Conservation (phyloP, 768 basidiomycete genomes). For the Termitomyces sp. region DNA sequence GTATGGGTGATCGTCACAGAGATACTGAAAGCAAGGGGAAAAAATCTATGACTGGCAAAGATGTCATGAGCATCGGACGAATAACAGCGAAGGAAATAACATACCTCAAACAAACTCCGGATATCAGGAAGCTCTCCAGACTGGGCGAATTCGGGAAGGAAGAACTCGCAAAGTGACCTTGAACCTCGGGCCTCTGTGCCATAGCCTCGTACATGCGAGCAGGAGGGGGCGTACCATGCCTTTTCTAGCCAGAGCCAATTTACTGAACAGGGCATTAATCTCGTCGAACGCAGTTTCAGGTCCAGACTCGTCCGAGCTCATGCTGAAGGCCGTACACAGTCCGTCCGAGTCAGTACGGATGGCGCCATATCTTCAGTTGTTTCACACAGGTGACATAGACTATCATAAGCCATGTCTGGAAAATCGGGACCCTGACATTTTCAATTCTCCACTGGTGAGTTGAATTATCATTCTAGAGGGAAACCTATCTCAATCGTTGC, state of each 20-base stretch:
- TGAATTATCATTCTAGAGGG: no score
- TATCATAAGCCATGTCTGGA: no score
- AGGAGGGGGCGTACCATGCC: conserved; percentile 12
- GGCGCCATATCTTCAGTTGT: no score
- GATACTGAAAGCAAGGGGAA: conserved; percentile 1
- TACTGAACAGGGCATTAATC: conserved; percentile 30
- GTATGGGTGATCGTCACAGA: not conserved
- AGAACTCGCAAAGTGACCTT: conserved; percentile 72
- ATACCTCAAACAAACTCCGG: conserved; percentile 51
- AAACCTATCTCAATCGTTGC: no score
- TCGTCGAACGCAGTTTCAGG: conserved; percentile 32
- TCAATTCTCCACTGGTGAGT: no score
- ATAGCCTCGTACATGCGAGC: conserved; percentile 28
- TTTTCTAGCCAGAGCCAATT: conserved; percentile 8
- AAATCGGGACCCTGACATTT: no score
- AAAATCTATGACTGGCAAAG: conserved; percentile 8
- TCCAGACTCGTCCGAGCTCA: conserved; percentile 64
- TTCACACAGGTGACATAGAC: no score
- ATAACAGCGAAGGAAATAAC: not conserved
- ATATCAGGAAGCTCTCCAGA: conserved; percentile 74
- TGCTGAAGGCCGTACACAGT: conserved; percentile 67
- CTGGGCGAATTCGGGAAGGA: conserved; percentile 86
- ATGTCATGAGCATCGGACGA: not conserved
- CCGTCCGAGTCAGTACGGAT: no score
- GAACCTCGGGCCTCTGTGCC: conserved; percentile 31